Evolutionary conservation across 306 rosid genomes (phyloP).

Genomic region (Gastrolobium bilobum): DNA sequence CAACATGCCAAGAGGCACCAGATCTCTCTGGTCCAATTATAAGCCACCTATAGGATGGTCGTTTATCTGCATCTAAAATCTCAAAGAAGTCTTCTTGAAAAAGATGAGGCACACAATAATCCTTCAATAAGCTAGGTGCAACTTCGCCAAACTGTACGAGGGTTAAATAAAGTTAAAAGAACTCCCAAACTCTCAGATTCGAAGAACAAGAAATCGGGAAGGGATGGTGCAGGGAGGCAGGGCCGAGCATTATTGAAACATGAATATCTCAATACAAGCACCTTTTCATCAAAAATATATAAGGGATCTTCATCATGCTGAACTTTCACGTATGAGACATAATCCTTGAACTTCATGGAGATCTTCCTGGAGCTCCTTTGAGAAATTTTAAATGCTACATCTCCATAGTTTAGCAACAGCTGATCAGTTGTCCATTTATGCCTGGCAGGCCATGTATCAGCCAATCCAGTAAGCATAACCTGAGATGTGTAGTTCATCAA

Average conservation of each 20-base stretch:
- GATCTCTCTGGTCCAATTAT: slow-evolving; percentile 98
- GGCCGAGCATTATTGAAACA: slow-evolving; percentile 40
- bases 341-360: slow-evolving; percentile 84
- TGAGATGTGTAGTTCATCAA: slow-evolving; percentile 54
- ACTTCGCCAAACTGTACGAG: slow-evolving; percentile 89
- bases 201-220: slow-evolving; percentile 44
- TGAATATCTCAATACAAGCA: slow-evolving; percentile 44
- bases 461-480: slow-evolving; percentile 84
- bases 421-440: slow-evolving; percentile 82
- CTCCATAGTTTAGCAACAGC: slow-evolving; percentile 73
- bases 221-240: slow-evolving; percentile 14
- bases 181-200: slow-evolving; percentile 35
- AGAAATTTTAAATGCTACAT: slow-evolving; percentile 83
- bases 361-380: slow-evolving; percentile 75
- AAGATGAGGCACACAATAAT: slow-evolving; percentile 86
- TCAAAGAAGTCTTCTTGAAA: slow-evolving; percentile 94
- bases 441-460: slow-evolving; percentile 93
- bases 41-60: slow-evolving; percentile 98
- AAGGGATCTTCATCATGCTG: slow-evolving; percentile 98
- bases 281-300: slow-evolving; percentile 97
- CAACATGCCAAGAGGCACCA: slow-evolving; percentile 99
- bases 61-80: slow-evolving; percentile 74
- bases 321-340: slow-evolving; percentile 77
- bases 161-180: slow-evolving; percentile 45
- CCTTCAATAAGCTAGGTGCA: slow-evolving; percentile 87